Evolutionary conservation across 345 rosid species (phyloP).

Genomic region (Hibiscus mutabilis): DNA sequence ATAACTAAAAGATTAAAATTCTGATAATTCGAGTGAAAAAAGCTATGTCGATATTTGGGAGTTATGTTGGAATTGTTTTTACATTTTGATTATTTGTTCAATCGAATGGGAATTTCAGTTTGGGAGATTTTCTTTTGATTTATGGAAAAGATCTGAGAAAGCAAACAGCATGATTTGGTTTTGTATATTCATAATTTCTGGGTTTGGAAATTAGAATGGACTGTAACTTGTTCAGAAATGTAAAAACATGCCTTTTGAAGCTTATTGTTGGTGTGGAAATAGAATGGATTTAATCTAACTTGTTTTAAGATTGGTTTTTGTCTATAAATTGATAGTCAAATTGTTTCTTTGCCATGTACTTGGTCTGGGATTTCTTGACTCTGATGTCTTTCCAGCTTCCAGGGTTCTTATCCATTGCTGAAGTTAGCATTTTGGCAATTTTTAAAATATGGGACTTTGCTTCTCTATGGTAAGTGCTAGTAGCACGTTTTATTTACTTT

Average conservation of each 20-base stretch:
- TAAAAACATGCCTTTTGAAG: neutral
- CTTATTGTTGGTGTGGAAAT: neutral
- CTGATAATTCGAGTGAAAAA: neutral
- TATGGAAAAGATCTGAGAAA: neutral
- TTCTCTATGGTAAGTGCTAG: slow-evolving; percentile 31
- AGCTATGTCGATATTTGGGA: neutral
- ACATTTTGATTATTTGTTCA: neutral
- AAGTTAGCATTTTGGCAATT: slow-evolving; percentile 5
- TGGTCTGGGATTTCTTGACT: neutral
- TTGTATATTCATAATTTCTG: neutral
- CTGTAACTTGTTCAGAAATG: neutral
- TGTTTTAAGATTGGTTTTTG: neutral
- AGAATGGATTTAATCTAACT: neutral
- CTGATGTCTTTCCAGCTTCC: slow-evolving; percentile 3
- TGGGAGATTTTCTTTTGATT: neutral
- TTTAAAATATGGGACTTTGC: slow-evolving; percentile 43
- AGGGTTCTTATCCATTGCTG: slow-evolving; percentile 8
- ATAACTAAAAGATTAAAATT: neutral
- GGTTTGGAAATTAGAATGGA: neutral
- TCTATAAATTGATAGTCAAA: too few species aligned
- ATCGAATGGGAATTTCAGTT: neutral
- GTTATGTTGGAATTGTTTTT: neutral
- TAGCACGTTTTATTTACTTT: neutral
- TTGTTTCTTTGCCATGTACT: too few species aligned
- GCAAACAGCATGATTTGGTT: neutral